Percentiles rank a stretch among this genome's conserved stretches.
These are phyloP conservation scores for Pythium brachiatum DNA, from an alignment of 352 stramenopile species.

Conservation along the genomic window DNA sequence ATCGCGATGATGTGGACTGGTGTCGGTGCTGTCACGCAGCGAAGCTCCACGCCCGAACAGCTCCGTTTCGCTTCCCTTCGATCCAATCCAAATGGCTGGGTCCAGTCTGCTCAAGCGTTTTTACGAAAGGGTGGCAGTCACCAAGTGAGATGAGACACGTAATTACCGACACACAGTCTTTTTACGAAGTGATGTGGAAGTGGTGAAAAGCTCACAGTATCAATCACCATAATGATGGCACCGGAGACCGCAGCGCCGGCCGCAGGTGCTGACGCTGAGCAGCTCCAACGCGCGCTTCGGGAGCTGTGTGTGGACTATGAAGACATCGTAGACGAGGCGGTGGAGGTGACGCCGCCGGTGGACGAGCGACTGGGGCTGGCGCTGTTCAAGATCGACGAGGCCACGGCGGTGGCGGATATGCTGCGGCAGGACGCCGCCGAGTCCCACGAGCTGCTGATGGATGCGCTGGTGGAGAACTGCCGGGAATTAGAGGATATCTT, in stretches of 20 bases:
- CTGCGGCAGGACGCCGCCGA: slow-evolving; percentile 52
- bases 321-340: slow-evolving; percentile 61
- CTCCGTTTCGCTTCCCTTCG: slow-evolving; percentile 7
- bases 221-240: slow-evolving; percentile 20
- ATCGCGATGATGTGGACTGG: not conserved
- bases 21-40: not conserved
- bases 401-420: slow-evolving; percentile 43
- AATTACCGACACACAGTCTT: slow-evolving; percentile 1
- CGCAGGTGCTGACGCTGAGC: slow-evolving; percentile 11
- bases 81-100: slow-evolving; percentile 12
- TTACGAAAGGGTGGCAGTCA: slow-evolving; percentile 7
- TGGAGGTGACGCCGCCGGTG: slow-evolving; percentile 47
- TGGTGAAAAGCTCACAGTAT: not conserved
- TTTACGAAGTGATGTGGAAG: slow-evolving; percentile 21
- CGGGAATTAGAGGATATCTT: slow-evolving; percentile 80
- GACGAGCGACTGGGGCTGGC: slow-evolving; percentile 75
- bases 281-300: slow-evolving; percentile 53
- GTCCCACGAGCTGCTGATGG: slow-evolving; percentile 47
- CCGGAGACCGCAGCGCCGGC: not conserved
- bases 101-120: slow-evolving; percentile 9
- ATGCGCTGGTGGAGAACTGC: slow-evolving; percentile 60
- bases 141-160: not conserved
- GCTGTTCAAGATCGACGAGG: slow-evolving; percentile 84
- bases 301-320: slow-evolving; percentile 63
- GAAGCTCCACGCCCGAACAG: not conserved